Evolutionary conservation across 2,329 filamentous ascomycete species (phyloP).

Genomic region (Fusarium staphyleae): DNA sequence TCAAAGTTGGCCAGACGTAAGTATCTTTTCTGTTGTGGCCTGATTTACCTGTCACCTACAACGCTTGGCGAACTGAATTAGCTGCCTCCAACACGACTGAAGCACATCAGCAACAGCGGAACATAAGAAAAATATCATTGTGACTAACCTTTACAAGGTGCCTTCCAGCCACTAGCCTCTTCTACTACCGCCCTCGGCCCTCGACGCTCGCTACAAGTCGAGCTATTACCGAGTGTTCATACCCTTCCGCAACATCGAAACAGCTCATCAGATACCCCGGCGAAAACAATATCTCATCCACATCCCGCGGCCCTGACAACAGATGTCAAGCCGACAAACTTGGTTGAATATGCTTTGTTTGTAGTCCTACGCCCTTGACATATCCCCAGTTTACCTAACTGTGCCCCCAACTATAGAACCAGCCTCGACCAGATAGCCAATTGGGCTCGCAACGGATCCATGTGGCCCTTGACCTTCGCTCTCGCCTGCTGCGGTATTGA

Average conservation of each 20-base stretch:
- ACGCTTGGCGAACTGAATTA: background rate
- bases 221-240: background rate
- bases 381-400: background rate
- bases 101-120: no score
- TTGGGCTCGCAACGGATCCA: conserved; percentile 65
- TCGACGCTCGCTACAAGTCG: background rate
- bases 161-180: conserved; percentile 6
- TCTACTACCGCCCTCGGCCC: background rate
- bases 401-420: conserved; percentile 49
- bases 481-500: conserved; percentile 69
- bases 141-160: background rate
- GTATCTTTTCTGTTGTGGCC: background rate
- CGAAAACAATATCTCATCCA: background rate
- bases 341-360: conserved; percentile 29
- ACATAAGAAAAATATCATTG: no score
- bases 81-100: no score
- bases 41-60: conserved; percentile 10
- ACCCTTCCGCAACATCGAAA: background rate
- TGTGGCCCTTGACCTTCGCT: conserved; percentile 69
- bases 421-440: conserved; percentile 61
- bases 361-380: background rate
- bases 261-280: background rate
- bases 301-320: conserved; percentile 2
- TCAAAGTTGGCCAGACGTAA: conserved; percentile 10
- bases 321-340: conserved; percentile 14